Evolutionary conservation across 1,284 basidiomycete species (phyloP).

Genomic region (Ustilago crameri): DNA sequence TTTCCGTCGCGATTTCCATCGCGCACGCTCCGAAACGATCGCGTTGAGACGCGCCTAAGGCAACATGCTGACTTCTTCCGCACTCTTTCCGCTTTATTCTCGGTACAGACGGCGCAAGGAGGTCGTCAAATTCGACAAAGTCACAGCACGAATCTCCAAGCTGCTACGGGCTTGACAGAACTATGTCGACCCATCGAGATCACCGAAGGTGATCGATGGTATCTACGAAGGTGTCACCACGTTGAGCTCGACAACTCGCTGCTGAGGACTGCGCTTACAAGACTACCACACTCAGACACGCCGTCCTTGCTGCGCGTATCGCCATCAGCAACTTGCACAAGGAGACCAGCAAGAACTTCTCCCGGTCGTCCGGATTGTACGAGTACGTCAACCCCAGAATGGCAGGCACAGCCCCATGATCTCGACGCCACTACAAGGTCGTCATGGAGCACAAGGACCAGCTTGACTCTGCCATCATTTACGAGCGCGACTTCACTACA

Average conservation of each 20-base stretch:
- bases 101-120: constrained; percentile 67
- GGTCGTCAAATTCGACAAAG: constrained; percentile 68
- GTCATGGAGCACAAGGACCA: constrained; percentile 84
- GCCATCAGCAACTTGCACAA: constrained; percentile 99
- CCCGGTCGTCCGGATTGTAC: constrained; percentile 88
- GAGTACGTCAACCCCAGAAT: constrained; percentile 96
- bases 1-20: not conserved
- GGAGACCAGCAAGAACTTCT: constrained; percentile 97
- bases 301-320: constrained; percentile 96
- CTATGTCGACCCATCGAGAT: constrained; percentile 92
- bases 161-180: constrained; percentile 95
- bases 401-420: constrained; percentile 85
- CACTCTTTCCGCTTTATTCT: not conserved
- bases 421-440: constrained; percentile 82
- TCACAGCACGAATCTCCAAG: constrained; percentile 83
- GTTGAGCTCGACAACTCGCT: constrained; percentile 84
- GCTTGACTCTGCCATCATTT: constrained; percentile 95
- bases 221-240: constrained; percentile 94
- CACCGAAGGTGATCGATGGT: constrained; percentile 81
- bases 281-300: constrained; percentile 92
- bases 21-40: not conserved
- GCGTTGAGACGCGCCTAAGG: not conserved
- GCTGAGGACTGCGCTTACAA: constrained; percentile 97
- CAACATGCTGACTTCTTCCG: constrained; percentile 12
- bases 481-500: constrained; percentile 96